phyloP scores from a whole-genome alignment of 2,329 filamentous ascomycete species.

The Fusarium chuoi region DNA sequence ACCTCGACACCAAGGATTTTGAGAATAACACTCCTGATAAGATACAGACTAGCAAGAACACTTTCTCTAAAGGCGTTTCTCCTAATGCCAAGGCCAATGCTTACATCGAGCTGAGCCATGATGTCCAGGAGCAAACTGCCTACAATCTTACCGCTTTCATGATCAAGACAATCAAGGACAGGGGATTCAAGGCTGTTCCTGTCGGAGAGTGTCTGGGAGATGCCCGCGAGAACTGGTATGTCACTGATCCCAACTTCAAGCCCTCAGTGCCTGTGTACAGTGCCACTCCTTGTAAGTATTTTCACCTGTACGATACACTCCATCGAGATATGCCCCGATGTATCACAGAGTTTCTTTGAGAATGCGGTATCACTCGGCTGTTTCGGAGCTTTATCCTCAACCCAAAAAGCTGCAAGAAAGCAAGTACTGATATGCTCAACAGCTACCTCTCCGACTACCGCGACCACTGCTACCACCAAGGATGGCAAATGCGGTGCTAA shows the following conservation, averaged over 20 bases:
- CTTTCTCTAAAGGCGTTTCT: conserved; percentile 50
- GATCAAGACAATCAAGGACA: conserved; percentile 51
- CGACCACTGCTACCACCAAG: conserved; percentile 17
- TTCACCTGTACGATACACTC: neutral
- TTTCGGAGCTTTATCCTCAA: neutral
- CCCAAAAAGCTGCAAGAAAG: neutral
- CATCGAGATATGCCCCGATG: neutral
- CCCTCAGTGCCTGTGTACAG: conserved; percentile 33
- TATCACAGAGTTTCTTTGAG: neutral
- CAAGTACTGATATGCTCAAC: conserved; percentile 4
- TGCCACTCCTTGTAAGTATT: neutral
- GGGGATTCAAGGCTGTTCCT: conserved; percentile 60
- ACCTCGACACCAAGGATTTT: conserved; percentile 70
- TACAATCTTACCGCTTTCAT: conserved; percentile 54
- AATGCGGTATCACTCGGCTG: neutral
- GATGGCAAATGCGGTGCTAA: conserved; percentile 50
- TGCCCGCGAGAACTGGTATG: conserved; percentile 61
- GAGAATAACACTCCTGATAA: conserved; percentile 59
- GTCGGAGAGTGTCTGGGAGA: conserved; percentile 68
- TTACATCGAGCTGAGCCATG: conserved; percentile 64
- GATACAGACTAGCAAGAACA: conserved; percentile 58
- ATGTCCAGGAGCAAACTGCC: conserved; percentile 59
- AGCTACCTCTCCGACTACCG: neutral
- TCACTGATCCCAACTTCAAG: conserved; percentile 31
- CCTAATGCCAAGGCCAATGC: conserved; percentile 36